A percentile compares a stretch with the other conserved stretches of the same genome.
Conservation (phyloP, 73 alveolate genomes). For the Paramecium sonneborni region DNA sequence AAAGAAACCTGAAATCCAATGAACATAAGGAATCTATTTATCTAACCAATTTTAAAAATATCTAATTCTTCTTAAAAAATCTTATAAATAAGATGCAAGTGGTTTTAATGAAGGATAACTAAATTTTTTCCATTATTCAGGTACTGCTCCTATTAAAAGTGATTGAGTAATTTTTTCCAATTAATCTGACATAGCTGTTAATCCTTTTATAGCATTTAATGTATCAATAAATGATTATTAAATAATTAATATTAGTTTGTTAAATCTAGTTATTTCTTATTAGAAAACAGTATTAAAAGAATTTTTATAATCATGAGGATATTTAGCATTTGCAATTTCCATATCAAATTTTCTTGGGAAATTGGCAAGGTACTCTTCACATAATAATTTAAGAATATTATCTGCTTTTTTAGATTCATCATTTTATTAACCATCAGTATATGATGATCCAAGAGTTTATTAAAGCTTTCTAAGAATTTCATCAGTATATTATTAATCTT, state of each 20-base stretch:
- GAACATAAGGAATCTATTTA: neutral
- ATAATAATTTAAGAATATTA: slow-evolving; percentile 74
- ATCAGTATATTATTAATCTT: slow-evolving; percentile 83
- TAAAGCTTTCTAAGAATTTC: neutral
- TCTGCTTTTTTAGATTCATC: slow-evolving; percentile 78
- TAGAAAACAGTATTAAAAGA: slow-evolving; percentile 81
- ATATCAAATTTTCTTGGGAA: slow-evolving; percentile 91
- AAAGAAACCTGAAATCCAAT: slow-evolving; percentile 15
- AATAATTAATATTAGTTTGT: slow-evolving; percentile 68
- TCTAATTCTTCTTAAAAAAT: neutral
- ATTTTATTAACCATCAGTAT: slow-evolving; percentile 77
- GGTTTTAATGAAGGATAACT: slow-evolving; percentile 77
- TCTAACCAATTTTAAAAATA: slow-evolving; percentile 3
- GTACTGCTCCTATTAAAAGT: slow-evolving; percentile 78
- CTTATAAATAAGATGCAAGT: neutral
- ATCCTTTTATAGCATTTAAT: slow-evolving; percentile 81
- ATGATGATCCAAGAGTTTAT: slow-evolving; percentile 70
- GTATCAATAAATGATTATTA: slow-evolving; percentile 73
- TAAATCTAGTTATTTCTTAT: slow-evolving; percentile 83
- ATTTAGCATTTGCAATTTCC: slow-evolving; percentile 88
- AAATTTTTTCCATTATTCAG: slow-evolving; percentile 76
- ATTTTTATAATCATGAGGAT: slow-evolving; percentile 88
- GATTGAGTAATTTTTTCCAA: slow-evolving; percentile 81
- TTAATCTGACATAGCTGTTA: slow-evolving; percentile 80
- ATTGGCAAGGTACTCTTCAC: slow-evolving; percentile 84